Evolutionary conservation across 768 basidiomycete genomes (phyloP), one percentile per base, ranked within the genome.

Genomic region (Kwoniella mangroviensis): DNA sequence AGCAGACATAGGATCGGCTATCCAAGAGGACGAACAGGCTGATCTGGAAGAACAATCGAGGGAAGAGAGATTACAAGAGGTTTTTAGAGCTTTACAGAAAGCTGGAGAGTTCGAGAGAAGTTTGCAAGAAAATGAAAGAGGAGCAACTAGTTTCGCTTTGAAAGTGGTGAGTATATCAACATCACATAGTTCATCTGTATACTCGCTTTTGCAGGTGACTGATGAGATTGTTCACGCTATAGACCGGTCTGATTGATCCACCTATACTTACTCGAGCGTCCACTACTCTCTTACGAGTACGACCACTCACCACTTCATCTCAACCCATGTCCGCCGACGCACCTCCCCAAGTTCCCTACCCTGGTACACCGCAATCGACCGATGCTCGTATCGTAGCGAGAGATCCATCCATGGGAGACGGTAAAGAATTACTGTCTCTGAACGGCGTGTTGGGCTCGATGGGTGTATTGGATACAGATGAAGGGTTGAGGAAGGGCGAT

Each of bases 31-130:
- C 12, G 60, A 19, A 15, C 24, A 41, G 9, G 72, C 73, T 40
- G 74, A 81, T 40, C 24, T 64, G 17, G 63, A 71, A 82, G 57
- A 71, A 82, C 42, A 83, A 83, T 10, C 82, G 85, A 6, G 86
- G 92, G 88, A 90, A 78, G 86, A 85, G 28, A 88, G 90, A 68
- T 87, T 93, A 0, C 84, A 88, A 21, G 94, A 96, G 83, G 91
- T 91, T 79, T 84, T 93, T 43, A 86, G 85, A 58, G 90, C 89
- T 67, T 89, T 96, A 53, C 89, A 94, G 69, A 88, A 90, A 5
- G 90, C 90, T 0, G 94, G 90, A 9, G 88, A 90, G 70, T 94
- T 93, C 76, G 93, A 97, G 79, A 89, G 89, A 34, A 74, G 59
- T 77, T 62, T 74, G 83, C 40, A 82, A 78, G 57, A 55, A 21